Conservation (phyloP, 768 basidiomycete species). For the Hortiboletus flavorubellus region DNA sequence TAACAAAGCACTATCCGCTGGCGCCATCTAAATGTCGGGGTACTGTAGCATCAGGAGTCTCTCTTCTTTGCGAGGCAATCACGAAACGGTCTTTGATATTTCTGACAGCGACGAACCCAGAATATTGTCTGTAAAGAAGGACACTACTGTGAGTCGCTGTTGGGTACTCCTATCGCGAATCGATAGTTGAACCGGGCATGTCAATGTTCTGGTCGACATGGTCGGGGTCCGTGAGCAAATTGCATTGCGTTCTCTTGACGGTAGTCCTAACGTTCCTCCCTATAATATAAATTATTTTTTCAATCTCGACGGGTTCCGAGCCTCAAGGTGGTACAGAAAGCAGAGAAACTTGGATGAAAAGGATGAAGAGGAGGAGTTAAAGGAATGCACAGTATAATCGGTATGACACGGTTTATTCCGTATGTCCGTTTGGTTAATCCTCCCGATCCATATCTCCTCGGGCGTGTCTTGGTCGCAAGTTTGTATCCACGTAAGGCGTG, state of each 20-base stretch:
- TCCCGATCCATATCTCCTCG: constrained; percentile 39
- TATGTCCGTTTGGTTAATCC: neutral
- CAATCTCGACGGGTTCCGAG: constrained; percentile 35
- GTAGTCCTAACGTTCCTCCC: neutral
- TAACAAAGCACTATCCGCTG: neutral
- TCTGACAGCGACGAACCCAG: constrained; percentile 3
- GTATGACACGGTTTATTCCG: constrained; percentile 5
- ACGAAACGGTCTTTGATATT: constrained; percentile 20
- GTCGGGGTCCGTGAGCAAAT: constrained; percentile 26
- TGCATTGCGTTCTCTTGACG: neutral
- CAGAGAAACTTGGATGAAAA: constrained; percentile 1
- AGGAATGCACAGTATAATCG: constrained; percentile 24
- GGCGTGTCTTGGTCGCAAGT: constrained; percentile 52
- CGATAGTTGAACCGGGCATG: neutral
- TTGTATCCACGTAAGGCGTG: constrained; percentile 50
- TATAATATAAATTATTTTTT: constrained; percentile 38
- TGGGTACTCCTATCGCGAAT: neutral
- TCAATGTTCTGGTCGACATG: constrained; percentile 28
- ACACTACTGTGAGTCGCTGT: too few species aligned
- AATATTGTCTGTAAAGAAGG: too few species aligned
- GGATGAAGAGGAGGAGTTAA: constrained; percentile 2
- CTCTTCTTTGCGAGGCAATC: constrained; percentile 30
- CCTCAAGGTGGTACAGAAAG: constrained; percentile 38
- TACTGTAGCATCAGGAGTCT: constrained; percentile 27
- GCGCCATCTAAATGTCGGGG: neutral